Conservation (phyloP, 2,329 filamentous ascomycete species). For the Trichocomaceae sp. region DNA sequence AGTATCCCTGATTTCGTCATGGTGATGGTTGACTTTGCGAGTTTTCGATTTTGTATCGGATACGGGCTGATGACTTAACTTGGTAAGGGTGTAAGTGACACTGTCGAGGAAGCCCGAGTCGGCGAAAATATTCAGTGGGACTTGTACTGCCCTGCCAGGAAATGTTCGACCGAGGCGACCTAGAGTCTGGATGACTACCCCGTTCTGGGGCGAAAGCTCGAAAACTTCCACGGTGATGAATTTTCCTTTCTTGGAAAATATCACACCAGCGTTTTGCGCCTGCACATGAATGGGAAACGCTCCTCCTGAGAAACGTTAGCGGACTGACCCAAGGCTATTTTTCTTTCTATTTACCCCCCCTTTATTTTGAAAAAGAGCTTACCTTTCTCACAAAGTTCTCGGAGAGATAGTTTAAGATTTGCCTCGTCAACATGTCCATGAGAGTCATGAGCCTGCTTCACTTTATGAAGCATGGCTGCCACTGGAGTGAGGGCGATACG, state of each 20-base stretch:
- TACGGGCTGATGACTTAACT: constrained; percentile 31
- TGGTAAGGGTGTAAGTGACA: constrained; percentile 28
- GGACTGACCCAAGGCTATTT: too few relatives aligned
- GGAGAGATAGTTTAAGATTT: neutral
- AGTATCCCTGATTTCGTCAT: constrained; percentile 45
- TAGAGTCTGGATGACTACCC: constrained; percentile 30
- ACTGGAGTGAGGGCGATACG: neutral
- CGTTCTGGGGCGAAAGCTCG: constrained; percentile 41
- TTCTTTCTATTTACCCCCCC: too few relatives aligned
- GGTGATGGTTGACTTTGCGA: constrained; percentile 27
- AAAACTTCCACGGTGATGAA: constrained; percentile 36
- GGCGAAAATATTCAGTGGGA: neutral
- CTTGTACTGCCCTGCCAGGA: neutral
- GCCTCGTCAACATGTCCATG: neutral
- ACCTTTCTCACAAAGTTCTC: neutral
- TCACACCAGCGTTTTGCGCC: constrained; percentile 43
- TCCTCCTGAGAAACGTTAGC: constrained; percentile 9
- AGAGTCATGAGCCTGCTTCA: neutral
- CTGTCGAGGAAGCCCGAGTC: constrained; percentile 8
- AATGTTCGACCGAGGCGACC: constrained; percentile 30
- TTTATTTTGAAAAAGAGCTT: too few relatives aligned
- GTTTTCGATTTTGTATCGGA: constrained; percentile 32
- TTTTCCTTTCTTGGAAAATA: constrained; percentile 29
- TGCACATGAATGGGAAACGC: constrained; percentile 37
- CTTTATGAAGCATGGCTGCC: neutral